Evolutionary conservation across 352 stramenopile species (phyloP).

Genomic region (Thalassiosira sp.): DNA sequence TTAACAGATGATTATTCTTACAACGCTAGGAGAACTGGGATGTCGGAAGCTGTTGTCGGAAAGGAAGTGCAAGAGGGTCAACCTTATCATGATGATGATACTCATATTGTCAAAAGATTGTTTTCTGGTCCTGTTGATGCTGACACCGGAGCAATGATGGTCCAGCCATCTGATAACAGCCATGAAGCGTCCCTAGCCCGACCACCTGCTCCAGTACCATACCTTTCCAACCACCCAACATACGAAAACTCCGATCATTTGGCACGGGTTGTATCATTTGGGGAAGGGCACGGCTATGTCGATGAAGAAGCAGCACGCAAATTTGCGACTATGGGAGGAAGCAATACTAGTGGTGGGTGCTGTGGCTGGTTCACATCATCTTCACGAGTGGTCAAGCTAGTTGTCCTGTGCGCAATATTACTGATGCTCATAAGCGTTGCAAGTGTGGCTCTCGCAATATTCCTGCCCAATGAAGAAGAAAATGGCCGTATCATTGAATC

Average conservation of each 20-base stretch:
- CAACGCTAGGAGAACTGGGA: slow-evolving; percentile 24
- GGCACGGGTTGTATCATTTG: slow-evolving; percentile 25
- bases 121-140: slow-evolving; percentile 15
- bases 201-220: slow-evolving; percentile 12
- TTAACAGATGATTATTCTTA: slow-evolving; percentile 42
- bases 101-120: not conserved
- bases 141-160: slow-evolving; percentile 11
- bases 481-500: not conserved
- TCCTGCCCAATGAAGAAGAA: slow-evolving; percentile 16
- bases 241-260: slow-evolving; percentile 33
- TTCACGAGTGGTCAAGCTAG: slow-evolving; percentile 28
- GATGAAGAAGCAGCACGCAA: slow-evolving; percentile 34
- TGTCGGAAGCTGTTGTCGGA: slow-evolving; percentile 26
- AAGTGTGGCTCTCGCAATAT: slow-evolving; percentile 28
- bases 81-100: not conserved
- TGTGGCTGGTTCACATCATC: slow-evolving; percentile 31
- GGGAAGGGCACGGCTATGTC: slow-evolving; percentile 25
- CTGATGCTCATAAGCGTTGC: slow-evolving; percentile 30
- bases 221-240: slow-evolving; percentile 10
- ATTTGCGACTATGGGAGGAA: not conserved
- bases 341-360: not conserved
- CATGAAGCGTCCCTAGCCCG: slow-evolving; percentile 19
- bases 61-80: slow-evolving; percentile 1
- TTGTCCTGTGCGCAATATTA: slow-evolving; percentile 27
- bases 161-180: slow-evolving; percentile 9